Evolutionary conservation across 73 alveolate genomes (phyloP), one percentile per base, ranked within the genome.

Genomic region (Tetrahymena malaccensis): DNA sequence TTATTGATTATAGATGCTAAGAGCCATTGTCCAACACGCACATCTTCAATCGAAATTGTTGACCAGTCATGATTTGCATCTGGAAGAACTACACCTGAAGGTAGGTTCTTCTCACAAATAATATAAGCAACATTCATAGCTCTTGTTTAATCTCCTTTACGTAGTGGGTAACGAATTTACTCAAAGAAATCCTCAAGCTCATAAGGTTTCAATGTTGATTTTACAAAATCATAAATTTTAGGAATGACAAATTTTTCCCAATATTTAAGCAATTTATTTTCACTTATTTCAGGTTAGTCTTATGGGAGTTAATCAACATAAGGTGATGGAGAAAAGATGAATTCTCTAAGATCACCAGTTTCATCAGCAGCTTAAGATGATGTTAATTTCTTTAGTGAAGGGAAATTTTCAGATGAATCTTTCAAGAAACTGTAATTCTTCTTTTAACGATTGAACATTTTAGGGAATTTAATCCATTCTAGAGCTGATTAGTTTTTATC

Each of bases 241-340:
- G 99, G 99, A 40, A 98, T 94, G 13, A 98, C 96, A 94, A 97
- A 93, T 97, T 98, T 97, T 93, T 98, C 99, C 99, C 99, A 98
- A 94, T 98, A 97, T 85, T 97, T 96, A 13, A 98, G 96, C 43
- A 98, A 96, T 95, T 98, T 98, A 25, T 97, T 70, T 43, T 97
- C 98, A 50, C 97, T 97, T 31, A 94, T 95, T 22, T 96, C 97
- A 34, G 94, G 43, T 35, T 94, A 96, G 55, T 96, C 96, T 93
- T 96, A 95, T 34, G 98, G 96, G 12, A 96, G 98, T 85, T 95
- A 89, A 15, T 43, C 31, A 58, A 89, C 34, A 93, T 95, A 95
- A 7, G 97, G 44, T 43, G 95, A 85, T 37, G 95, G 95, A 11
- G 94, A 85, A 27, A 89, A 37, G n/a, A 85, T 50, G n/a, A 85